Evolutionary conservation across 2,329 filamentous ascomycete genomes (phyloP).

Genomic region (Aspergillus sp.): DNA sequence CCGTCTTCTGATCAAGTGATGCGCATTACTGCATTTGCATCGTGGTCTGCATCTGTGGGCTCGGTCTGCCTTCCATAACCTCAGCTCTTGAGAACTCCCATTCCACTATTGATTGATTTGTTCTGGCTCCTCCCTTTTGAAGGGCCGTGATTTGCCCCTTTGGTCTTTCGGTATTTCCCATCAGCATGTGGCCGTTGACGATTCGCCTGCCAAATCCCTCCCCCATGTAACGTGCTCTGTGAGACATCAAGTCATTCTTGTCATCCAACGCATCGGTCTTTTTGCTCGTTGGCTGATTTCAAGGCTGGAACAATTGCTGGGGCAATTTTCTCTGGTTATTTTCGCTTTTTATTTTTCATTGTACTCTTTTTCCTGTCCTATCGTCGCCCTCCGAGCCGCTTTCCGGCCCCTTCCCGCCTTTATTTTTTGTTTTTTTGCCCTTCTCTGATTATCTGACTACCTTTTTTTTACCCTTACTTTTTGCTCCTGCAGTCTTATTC

Average conservation of each 20-base stretch:
- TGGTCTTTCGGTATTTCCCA: constrained; percentile 10
- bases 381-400: constrained; percentile 5
- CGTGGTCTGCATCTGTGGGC: constrained; percentile 7
- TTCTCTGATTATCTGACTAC: not conserved
- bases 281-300: constrained; percentile 16
- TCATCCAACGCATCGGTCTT: constrained; percentile 17
- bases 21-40: constrained; percentile 15
- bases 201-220: constrained; percentile 31
- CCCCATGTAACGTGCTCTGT: constrained; percentile 37
- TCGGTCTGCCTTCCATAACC: constrained; percentile 15
- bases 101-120: constrained; percentile 8
- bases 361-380: constrained; percentile 4
- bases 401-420: constrained; percentile 15
- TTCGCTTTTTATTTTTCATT: constrained; percentile 5
- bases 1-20: constrained; percentile 24
- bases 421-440: constrained; percentile 9
- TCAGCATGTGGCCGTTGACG: constrained; percentile 38
- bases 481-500: constrained; percentile 25
- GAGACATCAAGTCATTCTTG: constrained; percentile 23
- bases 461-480: constrained; percentile 18
- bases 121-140: constrained; percentile 3
- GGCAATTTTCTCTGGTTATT: constrained; percentile 19
- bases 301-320: constrained; percentile 15
- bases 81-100: not conserved
- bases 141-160: constrained; percentile 5